Percentiles rank a stretch among this genome's conserved stretches.
Evolutionary conservation across 129 eudicot species (phyloP).

Genomic region (Cynara cardunculus): DNA sequence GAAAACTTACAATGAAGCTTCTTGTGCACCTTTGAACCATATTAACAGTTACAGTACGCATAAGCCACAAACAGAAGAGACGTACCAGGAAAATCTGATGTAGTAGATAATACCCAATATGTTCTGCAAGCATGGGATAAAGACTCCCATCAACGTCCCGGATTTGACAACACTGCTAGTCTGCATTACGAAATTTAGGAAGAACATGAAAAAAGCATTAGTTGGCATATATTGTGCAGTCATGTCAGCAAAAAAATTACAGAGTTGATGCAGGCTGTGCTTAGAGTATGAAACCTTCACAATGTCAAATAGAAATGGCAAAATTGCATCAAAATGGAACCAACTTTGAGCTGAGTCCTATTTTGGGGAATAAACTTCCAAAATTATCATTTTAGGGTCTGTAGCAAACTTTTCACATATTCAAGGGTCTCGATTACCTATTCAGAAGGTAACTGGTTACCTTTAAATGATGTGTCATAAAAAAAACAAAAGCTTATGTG

Average conservation of each 20-base stretch:
- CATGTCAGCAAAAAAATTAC: background rate
- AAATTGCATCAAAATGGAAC: too few relatives aligned
- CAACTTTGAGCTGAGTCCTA: too few relatives aligned
- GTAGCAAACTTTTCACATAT: too few relatives aligned
- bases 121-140: constrained; percentile 93
- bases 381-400: too few relatives aligned
- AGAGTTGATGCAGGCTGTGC: background rate
- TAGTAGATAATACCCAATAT: constrained; percentile 93
- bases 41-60: background rate
- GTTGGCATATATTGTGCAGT: constrained; percentile 4
- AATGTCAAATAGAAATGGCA: background rate
- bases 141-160: constrained; percentile 98
- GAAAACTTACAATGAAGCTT: background rate
- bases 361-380: too few relatives aligned
- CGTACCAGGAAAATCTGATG: constrained; percentile 93
- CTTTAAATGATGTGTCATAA: too few relatives aligned
- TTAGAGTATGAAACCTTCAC: constrained; percentile 10
- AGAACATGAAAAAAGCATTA: background rate
- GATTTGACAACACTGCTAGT: constrained; percentile 47
- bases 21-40: constrained; percentile 15
- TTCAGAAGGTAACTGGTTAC: too few relatives aligned
- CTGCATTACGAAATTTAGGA: constrained; percentile 37
- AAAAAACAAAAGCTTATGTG: too few relatives aligned
- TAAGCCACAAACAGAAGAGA: constrained; percentile 11
- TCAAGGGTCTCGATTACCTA: too few relatives aligned